These are phyloP conservation scores for Paramecium sexaurelia DNA, from an alignment of 73 alveolate genomes.

Conservation along the genomic window DNA sequence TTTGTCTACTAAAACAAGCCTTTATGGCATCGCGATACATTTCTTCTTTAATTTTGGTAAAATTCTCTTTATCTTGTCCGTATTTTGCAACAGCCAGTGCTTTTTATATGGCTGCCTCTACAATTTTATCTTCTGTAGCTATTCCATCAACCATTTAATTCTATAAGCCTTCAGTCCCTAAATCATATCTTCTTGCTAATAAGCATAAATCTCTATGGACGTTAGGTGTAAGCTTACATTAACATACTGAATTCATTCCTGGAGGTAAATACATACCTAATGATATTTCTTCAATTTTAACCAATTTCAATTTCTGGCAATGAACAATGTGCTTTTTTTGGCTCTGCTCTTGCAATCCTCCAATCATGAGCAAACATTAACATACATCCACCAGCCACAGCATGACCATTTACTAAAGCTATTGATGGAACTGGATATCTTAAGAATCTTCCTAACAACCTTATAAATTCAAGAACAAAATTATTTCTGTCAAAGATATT, in stretches of 20 bases:
- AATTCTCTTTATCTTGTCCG: not conserved
- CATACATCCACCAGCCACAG: conserved; percentile 80
- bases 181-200: conserved; percentile 47
- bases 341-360: conserved; percentile 67
- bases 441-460: conserved; percentile 62
- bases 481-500: not conserved
- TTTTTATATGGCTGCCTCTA: not conserved
- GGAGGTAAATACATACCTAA: conserved; percentile 62
- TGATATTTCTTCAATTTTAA: not conserved
- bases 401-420: conserved; percentile 79
- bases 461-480: conserved; percentile 48
- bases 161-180: not conserved
- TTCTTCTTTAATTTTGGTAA: not conserved
- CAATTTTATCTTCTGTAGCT: not conserved
- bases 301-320: conserved; percentile 43
- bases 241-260: conserved; percentile 65
- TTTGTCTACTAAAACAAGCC: not conserved
- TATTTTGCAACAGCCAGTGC: not conserved
- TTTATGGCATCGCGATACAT: not conserved
- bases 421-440: conserved; percentile 70
- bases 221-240: conserved; percentile 16
- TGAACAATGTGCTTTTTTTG: not conserved
- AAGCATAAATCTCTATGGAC: conserved; percentile 32
- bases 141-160: not conserved
- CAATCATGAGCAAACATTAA: conserved; percentile 75